Percentiles rank a stretch among this genome's conserved stretches.
Evolutionary conservation across 208 protist species (phyloP).

Genomic region (Crithidia mellificae): DNA sequence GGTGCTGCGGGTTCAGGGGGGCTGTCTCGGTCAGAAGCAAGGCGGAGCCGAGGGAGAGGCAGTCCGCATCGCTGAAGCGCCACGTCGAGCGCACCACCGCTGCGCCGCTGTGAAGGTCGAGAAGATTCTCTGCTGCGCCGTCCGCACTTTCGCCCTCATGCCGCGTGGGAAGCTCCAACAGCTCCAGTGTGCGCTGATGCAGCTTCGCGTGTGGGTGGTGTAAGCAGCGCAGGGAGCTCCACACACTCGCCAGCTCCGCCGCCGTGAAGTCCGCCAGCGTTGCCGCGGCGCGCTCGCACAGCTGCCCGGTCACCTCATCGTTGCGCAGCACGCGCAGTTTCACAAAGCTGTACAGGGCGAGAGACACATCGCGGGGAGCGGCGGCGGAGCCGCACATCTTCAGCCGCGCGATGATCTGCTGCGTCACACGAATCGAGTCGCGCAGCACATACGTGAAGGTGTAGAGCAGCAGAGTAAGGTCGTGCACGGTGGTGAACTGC

Average conservation of each 20-base stretch:
- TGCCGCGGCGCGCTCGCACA: slow-evolving; percentile 68
- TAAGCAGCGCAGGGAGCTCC: slow-evolving; percentile 67
- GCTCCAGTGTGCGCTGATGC: slow-evolving; percentile 24
- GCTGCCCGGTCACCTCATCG: slow-evolving; percentile 49
- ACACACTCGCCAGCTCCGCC: slow-evolving; percentile 69
- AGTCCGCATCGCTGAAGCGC: slow-evolving; percentile 35
- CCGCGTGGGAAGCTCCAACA: not conserved
- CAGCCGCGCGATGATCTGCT: slow-evolving; percentile 78
- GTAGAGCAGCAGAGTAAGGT: slow-evolving; percentile 79
- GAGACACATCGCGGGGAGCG: slow-evolving; percentile 64
- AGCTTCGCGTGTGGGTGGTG: slow-evolving; percentile 17
- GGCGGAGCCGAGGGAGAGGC: slow-evolving; percentile 27
- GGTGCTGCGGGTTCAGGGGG: slow-evolving; percentile 8
- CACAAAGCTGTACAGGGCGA: slow-evolving; percentile 77
- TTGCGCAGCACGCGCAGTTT: slow-evolving; percentile 62
- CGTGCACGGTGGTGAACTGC: slow-evolving; percentile 61
- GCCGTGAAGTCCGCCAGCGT: slow-evolving; percentile 60
- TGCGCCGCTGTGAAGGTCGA: not conserved
- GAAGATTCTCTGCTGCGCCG: not conserved
- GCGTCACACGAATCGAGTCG: slow-evolving; percentile 79
- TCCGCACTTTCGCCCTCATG: not conserved
- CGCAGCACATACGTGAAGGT: slow-evolving; percentile 81
- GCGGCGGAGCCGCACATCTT: slow-evolving; percentile 58
- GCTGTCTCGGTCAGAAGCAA: slow-evolving; percentile 28
- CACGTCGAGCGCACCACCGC: not conserved